Percentiles rank a stretch among this genome's conserved stretches.
Evolutionary conservation across 768 basidiomycete species (phyloP).

Genomic region (Mycena venus): DNA sequence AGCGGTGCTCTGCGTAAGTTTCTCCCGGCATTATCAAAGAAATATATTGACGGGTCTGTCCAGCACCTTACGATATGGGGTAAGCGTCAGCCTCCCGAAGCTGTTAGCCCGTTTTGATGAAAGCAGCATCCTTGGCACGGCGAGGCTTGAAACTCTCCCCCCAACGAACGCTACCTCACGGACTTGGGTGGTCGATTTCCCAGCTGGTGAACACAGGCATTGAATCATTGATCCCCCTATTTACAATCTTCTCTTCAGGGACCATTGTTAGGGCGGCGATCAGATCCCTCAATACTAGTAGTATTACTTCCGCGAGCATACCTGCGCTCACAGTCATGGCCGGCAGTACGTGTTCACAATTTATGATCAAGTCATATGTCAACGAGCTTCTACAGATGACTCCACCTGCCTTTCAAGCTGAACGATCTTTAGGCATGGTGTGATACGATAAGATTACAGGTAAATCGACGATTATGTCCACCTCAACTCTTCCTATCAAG

Average conservation of each 20-base stretch:
- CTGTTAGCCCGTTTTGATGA: slow-evolving; percentile 6
- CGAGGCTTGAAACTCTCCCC: slow-evolving; percentile 2
- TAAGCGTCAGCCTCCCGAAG: slow-evolving; percentile 18
- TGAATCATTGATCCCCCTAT: slow-evolving; percentile 11
- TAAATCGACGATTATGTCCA: slow-evolving; percentile 9
- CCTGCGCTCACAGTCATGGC: slow-evolving; percentile 18
- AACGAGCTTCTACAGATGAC: slow-evolving; percentile 19
- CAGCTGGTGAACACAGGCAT: slow-evolving; percentile 21
- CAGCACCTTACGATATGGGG: slow-evolving; percentile 17
- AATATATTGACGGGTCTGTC: slow-evolving; percentile 14
- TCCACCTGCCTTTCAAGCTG: slow-evolving; percentile 20
- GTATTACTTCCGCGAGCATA: slow-evolving; percentile 12
- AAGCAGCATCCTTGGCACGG: slow-evolving; percentile 14
- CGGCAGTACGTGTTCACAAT: slow-evolving; percentile 19
- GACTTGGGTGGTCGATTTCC: slow-evolving; percentile 20
- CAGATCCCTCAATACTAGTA: slow-evolving; percentile 4
- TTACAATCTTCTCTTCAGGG: slow-evolving; percentile 23
- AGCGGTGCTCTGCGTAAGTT: slow-evolving; percentile 12
- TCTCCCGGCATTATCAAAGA: slow-evolving; percentile 19
- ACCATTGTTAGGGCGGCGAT: slow-evolving; percentile 18
- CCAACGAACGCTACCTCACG: not conserved
- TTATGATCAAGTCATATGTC: slow-evolving; percentile 15
- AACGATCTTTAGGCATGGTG: slow-evolving; percentile 13
- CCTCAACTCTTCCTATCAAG: slow-evolving; percentile 1
- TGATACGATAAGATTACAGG: slow-evolving; percentile 6